Evolutionary conservation across 768 basidiomycete genomes (phyloP).

Genomic region (Tremella fuciformis): DNA sequence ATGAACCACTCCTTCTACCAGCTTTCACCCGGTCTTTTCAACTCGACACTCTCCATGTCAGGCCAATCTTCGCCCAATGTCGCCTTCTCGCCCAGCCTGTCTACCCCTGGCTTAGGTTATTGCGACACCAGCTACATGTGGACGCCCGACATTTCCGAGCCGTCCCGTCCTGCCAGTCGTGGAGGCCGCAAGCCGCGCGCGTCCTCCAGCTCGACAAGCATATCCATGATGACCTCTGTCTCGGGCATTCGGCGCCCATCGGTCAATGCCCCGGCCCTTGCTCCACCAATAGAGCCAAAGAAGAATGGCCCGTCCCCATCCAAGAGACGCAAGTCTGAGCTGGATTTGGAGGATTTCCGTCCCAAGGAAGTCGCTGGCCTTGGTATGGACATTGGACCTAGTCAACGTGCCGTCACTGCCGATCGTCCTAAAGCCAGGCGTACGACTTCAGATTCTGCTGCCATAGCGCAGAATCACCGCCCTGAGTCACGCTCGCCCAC

Average conservation of each 20-base stretch:
- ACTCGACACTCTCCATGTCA: conserved; percentile 26
- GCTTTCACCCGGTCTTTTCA: conserved; percentile 23
- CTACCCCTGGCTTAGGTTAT: conserved; percentile 21
- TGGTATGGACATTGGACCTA: conserved; percentile 21
- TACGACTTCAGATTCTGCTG: neutral
- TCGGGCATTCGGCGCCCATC: too few relatives aligned
- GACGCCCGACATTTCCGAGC: neutral
- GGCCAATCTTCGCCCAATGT: conserved; percentile 31
- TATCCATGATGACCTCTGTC: too few relatives aligned
- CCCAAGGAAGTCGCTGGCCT: neutral
- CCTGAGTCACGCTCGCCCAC: conserved; percentile 27
- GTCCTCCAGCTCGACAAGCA: too few relatives aligned
- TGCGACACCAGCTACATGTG: conserved; percentile 10
- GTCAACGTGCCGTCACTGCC: conserved; percentile 13
- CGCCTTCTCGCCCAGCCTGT: conserved; percentile 25
- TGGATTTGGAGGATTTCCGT: conserved; percentile 22
- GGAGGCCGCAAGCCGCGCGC: too few relatives aligned
- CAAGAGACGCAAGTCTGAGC: conserved; percentile 38
- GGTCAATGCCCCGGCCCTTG: too few relatives aligned
- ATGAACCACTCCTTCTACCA: conserved; percentile 21
- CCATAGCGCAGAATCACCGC: neutral
- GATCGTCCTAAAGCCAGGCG: neutral
- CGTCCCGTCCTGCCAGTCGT: neutral
- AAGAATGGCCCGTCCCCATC: conserved; percentile 12
- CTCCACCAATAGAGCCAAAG: too few relatives aligned